Evolutionary conservation across 805 yeast species (phyloP).

Genomic region (Yarrowia deformans): DNA sequence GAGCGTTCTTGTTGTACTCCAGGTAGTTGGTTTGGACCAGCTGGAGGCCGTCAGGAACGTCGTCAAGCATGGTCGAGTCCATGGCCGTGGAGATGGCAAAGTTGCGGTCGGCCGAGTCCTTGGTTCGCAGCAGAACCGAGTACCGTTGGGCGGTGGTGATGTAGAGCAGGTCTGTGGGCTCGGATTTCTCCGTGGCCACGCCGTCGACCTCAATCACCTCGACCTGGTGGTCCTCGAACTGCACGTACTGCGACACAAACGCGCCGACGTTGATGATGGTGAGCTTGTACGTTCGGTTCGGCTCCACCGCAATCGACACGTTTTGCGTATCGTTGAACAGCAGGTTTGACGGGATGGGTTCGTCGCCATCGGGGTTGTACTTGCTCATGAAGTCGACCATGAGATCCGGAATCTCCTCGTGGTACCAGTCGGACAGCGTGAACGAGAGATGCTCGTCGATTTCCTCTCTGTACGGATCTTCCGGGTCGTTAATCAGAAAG

Average conservation of each 20-base stretch:
- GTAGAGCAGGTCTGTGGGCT: slow-evolving; percentile 66
- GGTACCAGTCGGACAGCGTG: slow-evolving; percentile 86
- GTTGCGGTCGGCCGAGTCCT: slow-evolving; percentile 63
- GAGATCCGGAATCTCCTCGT: slow-evolving; percentile 57
- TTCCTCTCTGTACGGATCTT: slow-evolving; percentile 58
- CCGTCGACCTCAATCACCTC: slow-evolving; percentile 92
- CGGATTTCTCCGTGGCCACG: slow-evolving; percentile 68
- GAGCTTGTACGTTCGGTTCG: slow-evolving; percentile 80
- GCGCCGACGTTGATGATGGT: slow-evolving; percentile 86
- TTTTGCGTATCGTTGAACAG: slow-evolving; percentile 48
- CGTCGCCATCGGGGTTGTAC: slow-evolving; percentile 66
- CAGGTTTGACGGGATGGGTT: slow-evolving; percentile 77
- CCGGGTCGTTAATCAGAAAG: slow-evolving; percentile 72
- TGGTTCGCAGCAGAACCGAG: slow-evolving; percentile 76
- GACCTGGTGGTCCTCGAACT: slow-evolving; percentile 84
- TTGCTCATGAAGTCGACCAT: slow-evolving; percentile 52
- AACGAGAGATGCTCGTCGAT: slow-evolving; percentile 81
- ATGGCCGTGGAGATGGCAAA: slow-evolving; percentile 81
- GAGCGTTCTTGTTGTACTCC: slow-evolving; percentile 55
- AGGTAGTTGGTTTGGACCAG: slow-evolving; percentile 77
- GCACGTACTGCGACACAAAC: slow-evolving; percentile 85
- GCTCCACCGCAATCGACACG: slow-evolving; percentile 62
- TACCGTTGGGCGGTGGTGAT: slow-evolving; percentile 91
- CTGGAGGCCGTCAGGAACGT: slow-evolving; percentile 64
- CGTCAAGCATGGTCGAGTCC: slow-evolving; percentile 83